These are phyloP conservation scores for Kluyveromyces wickerhamii DNA, from an alignment of 805 yeast species.

Conservation along the genomic window DNA sequence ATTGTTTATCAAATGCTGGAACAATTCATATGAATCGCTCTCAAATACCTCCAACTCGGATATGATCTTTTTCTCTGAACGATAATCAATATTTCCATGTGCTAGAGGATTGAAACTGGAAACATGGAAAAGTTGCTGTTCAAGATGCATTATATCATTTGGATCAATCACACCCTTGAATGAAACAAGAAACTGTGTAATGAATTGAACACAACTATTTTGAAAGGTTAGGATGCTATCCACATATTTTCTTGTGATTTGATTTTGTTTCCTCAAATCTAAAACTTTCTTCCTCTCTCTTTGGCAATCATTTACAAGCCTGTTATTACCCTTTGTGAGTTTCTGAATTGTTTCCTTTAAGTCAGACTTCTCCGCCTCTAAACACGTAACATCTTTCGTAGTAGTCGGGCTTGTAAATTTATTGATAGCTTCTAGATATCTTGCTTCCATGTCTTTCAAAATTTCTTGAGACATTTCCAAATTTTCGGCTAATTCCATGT, in stretches of 20 bases:
- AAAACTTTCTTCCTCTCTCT: conserved; percentile 21
- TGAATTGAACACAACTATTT: conserved; percentile 21
- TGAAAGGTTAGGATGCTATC: conserved; percentile 18
- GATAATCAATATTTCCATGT: conserved; percentile 2
- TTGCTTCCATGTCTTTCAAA: conserved; percentile 2
- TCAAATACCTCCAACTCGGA: conserved; percentile 9
- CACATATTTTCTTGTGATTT: conserved; percentile 11
- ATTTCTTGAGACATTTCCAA: conserved; percentile 2
- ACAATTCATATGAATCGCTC: conserved; percentile 11
- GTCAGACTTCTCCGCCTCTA: background rate
- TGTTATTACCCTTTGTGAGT: conserved; percentile 8
- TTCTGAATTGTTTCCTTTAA: background rate
- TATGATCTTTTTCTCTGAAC: conserved; percentile 6
- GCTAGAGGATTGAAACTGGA: conserved; percentile 5
- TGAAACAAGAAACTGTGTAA: conserved; percentile 23
- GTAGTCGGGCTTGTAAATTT: background rate
- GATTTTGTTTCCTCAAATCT: conserved; percentile 17
- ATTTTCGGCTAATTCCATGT: conserved; percentile 2
- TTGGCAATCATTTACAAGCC: conserved; percentile 16
- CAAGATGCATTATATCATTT: conserved; percentile 15
- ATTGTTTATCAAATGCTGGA: conserved; percentile 15
- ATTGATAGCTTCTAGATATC: conserved; percentile 1
- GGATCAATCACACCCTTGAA: conserved; percentile 17
- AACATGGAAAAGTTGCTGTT: conserved; percentile 7
- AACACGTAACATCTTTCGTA: background rate